A percentile compares a stretch with the other conserved stretches of the same genome.
Evolutionary conservation across 192 early-diverging fungal species (phyloP).

Genomic region (Podila verticillata): DNA sequence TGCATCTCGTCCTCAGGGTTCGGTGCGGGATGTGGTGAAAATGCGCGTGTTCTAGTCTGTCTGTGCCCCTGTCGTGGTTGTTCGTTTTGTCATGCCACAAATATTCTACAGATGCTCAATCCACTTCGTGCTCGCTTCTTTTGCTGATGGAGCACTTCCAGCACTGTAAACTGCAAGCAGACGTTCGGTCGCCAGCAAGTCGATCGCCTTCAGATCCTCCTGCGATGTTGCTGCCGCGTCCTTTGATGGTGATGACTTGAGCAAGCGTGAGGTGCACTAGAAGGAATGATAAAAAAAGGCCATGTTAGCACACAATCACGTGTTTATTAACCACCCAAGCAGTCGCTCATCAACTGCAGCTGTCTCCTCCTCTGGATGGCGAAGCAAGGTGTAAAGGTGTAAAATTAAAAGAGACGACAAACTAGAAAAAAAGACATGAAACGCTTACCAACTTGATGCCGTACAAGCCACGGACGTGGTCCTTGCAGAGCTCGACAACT

Average conservation of each 20-base stretch:
- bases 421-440: not conserved
- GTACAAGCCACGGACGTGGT: conserved; percentile 89
- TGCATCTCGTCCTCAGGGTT: no score
- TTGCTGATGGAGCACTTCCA: conserved; percentile 16
- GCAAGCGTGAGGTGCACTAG: conserved; percentile 43
- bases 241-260: conserved; percentile 43
- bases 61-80: no score
- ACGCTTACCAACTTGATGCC: conserved; percentile 76
- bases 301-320: no score
- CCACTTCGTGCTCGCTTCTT: conserved; percentile 38
- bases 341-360: no score
- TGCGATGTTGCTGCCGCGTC: conserved; percentile 30
- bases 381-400: not conserved
- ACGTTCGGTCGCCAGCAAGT: conserved; percentile 44
- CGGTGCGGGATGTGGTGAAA: no score
- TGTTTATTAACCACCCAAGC: no score
- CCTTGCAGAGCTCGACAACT: conserved; percentile 87
- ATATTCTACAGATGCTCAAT: conserved; percentile 24
- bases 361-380: no score
- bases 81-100: no score
- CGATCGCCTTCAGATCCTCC: conserved; percentile 44
- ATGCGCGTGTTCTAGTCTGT: no score
- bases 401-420: not conserved
- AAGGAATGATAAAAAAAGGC: no score
- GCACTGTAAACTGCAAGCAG: conserved; percentile 37